These are phyloP conservation scores for Cercospora zeae-maydis DNA, from an alignment of 2,329 filamentous ascomycete species.

Conservation along the genomic window DNA sequence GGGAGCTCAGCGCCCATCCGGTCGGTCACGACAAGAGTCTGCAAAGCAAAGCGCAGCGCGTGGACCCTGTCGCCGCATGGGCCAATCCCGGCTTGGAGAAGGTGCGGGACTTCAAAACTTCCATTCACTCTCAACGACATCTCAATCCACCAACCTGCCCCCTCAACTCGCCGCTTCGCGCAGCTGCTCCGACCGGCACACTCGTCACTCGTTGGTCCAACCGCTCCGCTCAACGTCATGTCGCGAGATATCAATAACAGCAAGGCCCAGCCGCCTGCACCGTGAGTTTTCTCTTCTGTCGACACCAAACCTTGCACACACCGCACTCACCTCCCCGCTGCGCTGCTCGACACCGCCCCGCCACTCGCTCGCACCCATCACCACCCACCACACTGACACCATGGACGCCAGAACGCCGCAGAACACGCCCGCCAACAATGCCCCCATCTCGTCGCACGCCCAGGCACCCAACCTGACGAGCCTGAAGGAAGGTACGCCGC, in stretches of 20 bases:
- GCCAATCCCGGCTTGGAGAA: not conserved
- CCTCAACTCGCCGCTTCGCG: not conserved
- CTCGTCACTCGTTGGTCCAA: not conserved
- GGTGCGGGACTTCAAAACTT: slow-evolving; percentile 2
- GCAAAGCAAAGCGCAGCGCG: not conserved
- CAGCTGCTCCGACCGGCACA: not conserved
- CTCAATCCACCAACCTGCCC: not conserved
- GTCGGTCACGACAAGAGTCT: not conserved
- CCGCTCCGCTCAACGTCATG: slow-evolving; percentile 1
- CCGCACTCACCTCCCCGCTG: not conserved
- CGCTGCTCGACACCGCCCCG: not conserved
- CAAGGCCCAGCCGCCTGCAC: slow-evolving; percentile 10
- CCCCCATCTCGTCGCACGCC: slow-evolving; percentile 94
- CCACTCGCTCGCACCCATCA: not conserved
- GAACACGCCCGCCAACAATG: slow-evolving; percentile 93
- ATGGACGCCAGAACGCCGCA: slow-evolving; percentile 75
- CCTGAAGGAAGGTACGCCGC: slow-evolving; percentile 85
- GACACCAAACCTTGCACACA: not conserved
- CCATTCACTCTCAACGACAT: slow-evolving; percentile 3
- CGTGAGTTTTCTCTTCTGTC: slow-evolving; percentile 11
- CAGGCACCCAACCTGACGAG: slow-evolving; percentile 90
- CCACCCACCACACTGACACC: slow-evolving; percentile 28
- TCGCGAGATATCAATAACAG: slow-evolving; percentile 5
- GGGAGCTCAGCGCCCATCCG: not conserved
- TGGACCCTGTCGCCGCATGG: not conserved